Evolutionary conservation across 2,329 filamentous ascomycete genomes (phyloP), one percentile per base, ranked within the genome.

Genomic region (Neospermospora avenae): DNA sequence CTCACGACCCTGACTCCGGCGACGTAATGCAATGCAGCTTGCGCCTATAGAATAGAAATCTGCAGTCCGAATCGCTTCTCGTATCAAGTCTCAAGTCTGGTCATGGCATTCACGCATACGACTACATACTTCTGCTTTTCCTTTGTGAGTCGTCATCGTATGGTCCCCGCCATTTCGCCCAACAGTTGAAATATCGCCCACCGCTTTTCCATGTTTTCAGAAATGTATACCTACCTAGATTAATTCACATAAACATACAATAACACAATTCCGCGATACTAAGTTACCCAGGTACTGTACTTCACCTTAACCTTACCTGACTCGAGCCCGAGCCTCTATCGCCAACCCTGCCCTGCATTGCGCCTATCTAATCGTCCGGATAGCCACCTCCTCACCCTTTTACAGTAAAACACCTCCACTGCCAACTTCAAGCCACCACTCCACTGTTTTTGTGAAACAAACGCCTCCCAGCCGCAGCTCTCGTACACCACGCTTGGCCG

Each of bases 381-480:
- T 37, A 51, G 14, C 20, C 18, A 10, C 20, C 35, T 14, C 35
- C 11, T 3, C 35, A 39, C 35, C 11, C 4, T 16, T 5, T 39
- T 16, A 10, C 13, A 35, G 6, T 35, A 13, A 13, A 45, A n/a
- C n/a, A n/a, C n/a, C 42, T 45, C 48, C 48, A 51, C 28, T 51
- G 20, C 48, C 48, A 51, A 51, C 48, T 51, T 51, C 48, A 51
- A 54, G 51, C 51, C 51, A 42, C 51, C 34, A 39, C n/a, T 18
- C 39, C 39, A 41, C 16, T 18, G 4, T 18, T 22, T n/a, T 39
- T 46, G 60, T 62, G 60, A 62, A 62, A 62, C 60, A 62, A 57
- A 62, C 60, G 54, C 57, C 35, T 5, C 2, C 6, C 28, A 25
- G 58, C 54, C 44, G 22, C 24, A 24, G 37, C 25, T 20, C 48